Conservation (phyloP, 495 filamentous ascomycete species). For the Neurospora intermedia region DNA sequence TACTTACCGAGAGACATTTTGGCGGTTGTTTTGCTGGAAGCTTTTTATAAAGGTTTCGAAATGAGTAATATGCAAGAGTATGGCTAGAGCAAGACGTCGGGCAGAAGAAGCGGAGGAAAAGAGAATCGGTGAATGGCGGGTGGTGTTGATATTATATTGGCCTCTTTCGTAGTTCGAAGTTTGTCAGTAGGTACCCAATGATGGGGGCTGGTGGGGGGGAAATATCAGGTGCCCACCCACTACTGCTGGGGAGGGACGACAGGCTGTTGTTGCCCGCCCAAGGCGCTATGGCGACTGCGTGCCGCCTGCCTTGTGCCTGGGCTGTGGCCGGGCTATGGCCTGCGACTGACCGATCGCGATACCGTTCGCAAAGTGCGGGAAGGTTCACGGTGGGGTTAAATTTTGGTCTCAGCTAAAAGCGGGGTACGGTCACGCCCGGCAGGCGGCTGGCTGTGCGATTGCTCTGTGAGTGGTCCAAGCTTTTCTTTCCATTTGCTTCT, state of each 20-base stretch:
- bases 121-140: not conserved
- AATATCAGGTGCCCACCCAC: not conserved
- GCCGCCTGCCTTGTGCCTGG: not conserved
- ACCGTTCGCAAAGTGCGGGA: slow-evolving; percentile 1
- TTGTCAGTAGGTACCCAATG: slow-evolving; percentile 16
- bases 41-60: not conserved
- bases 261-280: not conserved
- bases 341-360: not conserved
- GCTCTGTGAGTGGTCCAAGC: not conserved
- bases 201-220: not conserved
- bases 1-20: not conserved
- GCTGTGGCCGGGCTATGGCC: not conserved
- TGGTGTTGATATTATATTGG: slow-evolving; percentile 1
- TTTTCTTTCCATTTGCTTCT: not conserved
- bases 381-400: slow-evolving; percentile 12
- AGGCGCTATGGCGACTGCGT: not conserved
- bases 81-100: not conserved
- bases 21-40: slow-evolving; percentile 4
- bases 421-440: not conserved
- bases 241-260: not conserved
- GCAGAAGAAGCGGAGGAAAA: not conserved
- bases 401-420: slow-evolving; percentile 13
- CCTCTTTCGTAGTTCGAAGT: slow-evolving; percentile 6
- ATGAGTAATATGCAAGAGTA: not conserved
- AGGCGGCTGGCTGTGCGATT: slow-evolving; percentile 2